Base-by-base conservation (phyloP, 106 monocot genomes). In the Alisma plantagoaquatica region DNA sequence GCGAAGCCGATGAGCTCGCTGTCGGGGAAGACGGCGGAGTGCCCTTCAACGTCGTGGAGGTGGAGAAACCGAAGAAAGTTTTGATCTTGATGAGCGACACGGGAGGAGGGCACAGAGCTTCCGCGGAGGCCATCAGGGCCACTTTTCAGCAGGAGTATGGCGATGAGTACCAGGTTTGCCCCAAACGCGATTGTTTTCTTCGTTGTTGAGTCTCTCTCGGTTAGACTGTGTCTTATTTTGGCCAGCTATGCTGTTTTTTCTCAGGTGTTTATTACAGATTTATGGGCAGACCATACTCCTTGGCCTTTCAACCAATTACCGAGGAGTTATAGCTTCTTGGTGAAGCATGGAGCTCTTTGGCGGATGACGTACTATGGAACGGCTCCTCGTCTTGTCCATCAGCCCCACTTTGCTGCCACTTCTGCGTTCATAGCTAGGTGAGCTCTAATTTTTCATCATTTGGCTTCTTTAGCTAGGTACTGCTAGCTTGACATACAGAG, bases 231-330 rank as follows among this genome's bases (percentile, higher is more conserved):
- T n/a, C n/a, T n/a, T n/a, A n/a, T n/a, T n/a, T n/a, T n/a, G n/a
- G n/a, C n/a, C n/a, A n/a, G n/a, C n/a, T n/a, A n/a, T 49, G 53
- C 23, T 45, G 28, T 19, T 56, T 72, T 61, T 46, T 16, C 60
- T 55, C 66, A 91, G 91, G 78, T 98, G 11, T 81, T 81, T 69
- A 78, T 98, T 27, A 98, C 89, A 18, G 96, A 98, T 76, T 62
- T 98, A 43, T 98, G 96, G 96, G 79, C 89, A 3, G 89, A 98
- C 43, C 96, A 98, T 61, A 98, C 96, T 2, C 96, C 96, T 29
- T 98, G 96, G 96, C 96, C 96, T 27, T 98, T 98, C 43, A 98
- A 96, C 56, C 96, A 89, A 51, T 67, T 98, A 61, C 96, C 89
- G 0, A 75, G 84, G 71, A 98, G 96, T 62, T 98, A 98, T 41